These are phyloP conservation scores for Combretum micranthum DNA, from an alignment of 345 rosid genomes.

Conservation along the genomic window DNA sequence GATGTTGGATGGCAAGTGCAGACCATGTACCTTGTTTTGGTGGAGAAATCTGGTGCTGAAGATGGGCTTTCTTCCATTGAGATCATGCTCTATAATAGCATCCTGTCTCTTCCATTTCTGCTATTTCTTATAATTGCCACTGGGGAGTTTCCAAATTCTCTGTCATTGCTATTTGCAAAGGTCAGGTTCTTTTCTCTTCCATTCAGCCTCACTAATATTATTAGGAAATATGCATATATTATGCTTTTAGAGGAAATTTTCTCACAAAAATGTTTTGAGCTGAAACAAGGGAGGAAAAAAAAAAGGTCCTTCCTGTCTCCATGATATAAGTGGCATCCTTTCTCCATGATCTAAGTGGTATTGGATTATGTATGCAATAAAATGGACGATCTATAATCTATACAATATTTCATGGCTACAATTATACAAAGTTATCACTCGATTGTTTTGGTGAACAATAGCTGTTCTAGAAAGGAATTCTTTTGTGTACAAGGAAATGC, in stretches of 20 bases:
- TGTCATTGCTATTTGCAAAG: slow-evolving; percentile 68
- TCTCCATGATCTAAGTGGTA: too few species aligned
- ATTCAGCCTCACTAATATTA: not conserved
- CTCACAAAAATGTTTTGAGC: too few species aligned
- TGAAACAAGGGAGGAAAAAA: too few species aligned
- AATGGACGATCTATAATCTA: too few species aligned
- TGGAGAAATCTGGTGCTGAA: slow-evolving; percentile 95
- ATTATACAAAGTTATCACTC: too few species aligned
- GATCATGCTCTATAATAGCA: slow-evolving; percentile 95
- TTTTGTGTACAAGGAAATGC: too few species aligned
- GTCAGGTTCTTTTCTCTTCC: slow-evolving; percentile 37
- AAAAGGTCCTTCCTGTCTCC: too few species aligned
- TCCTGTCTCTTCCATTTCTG: slow-evolving; percentile 85
- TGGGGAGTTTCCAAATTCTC: slow-evolving; percentile 84
- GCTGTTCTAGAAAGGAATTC: too few species aligned
- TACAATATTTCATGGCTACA: too few species aligned
- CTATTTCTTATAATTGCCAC: slow-evolving; percentile 62
- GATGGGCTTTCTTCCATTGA: slow-evolving; percentile 89
- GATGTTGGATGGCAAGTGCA: slow-evolving; percentile 27
- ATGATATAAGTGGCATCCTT: too few species aligned
- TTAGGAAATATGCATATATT: not conserved
- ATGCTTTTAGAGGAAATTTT: slow-evolving; percentile 5
- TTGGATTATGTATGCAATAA: too few species aligned
- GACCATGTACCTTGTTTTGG: slow-evolving; percentile 97
- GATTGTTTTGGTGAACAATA: too few species aligned